Percentiles rank a stretch among this genome's conserved stretches.
phyloP scores from a whole-genome alignment of 768 basidiomycete genomes.

The Russula compacta region DNA sequence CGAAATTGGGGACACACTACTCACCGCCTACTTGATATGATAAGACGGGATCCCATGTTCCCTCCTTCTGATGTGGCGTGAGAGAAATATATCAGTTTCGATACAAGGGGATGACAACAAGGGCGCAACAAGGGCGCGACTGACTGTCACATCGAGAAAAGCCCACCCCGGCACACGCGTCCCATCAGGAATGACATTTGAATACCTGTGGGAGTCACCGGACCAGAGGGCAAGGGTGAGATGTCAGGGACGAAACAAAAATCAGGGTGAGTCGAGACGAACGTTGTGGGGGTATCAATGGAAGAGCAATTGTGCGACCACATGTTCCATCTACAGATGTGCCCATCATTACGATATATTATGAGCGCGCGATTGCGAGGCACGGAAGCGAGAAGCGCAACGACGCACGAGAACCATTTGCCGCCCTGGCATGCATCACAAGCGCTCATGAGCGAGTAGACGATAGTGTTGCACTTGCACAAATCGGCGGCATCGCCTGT shows the following conservation, averaged over 20 bases:
- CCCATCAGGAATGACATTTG: not conserved
- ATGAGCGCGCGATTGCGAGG: not conserved
- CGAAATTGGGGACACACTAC: not conserved
- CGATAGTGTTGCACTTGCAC: slow-evolving; percentile 28
- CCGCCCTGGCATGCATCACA: slow-evolving; percentile 28
- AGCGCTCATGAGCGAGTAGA: slow-evolving; percentile 29
- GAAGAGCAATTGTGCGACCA: not conserved
- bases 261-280: not conserved
- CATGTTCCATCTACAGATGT: not conserved
- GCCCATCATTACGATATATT: not conserved
- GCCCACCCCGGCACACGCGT: slow-evolving; percentile 10
- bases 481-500: slow-evolving; percentile 22
- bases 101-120: not conserved
- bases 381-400: too few species aligned
- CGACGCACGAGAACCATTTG: slow-evolving; percentile 17
- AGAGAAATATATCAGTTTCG: too few species aligned
- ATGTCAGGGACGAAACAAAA: not conserved
- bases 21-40: slow-evolving; percentile 2
- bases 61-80: not conserved
- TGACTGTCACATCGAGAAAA: slow-evolving; percentile 7
- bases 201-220: too few species aligned
- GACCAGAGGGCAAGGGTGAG: too few species aligned
- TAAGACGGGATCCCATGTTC: slow-evolving; percentile 1
- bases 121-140: not conserved
- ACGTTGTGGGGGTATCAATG: not conserved